phyloP scores from a whole-genome alignment of 192 early-diverging fungal species.

The Coemansia sp. region DNA sequence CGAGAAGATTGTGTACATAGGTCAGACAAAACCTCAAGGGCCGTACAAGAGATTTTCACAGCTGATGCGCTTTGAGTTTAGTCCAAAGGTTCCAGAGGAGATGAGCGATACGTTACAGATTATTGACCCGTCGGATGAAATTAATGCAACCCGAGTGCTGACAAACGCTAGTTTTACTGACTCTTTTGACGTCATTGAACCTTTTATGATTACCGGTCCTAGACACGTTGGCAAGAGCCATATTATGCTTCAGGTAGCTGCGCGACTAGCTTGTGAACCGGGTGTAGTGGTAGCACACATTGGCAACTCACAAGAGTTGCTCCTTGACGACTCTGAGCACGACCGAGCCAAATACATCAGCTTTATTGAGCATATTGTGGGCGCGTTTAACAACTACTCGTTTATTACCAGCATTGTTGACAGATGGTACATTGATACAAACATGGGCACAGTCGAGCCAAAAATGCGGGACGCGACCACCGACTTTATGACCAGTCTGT shows the following conservation, averaged over 20 bases:
- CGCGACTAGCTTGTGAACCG: conserved; percentile 21
- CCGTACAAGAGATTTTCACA: conserved; percentile 6
- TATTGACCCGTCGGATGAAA: conserved; percentile 6
- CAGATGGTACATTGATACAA: conserved; percentile 21
- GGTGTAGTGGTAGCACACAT: conserved; percentile 22
- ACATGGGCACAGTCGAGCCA: conserved; percentile 4
- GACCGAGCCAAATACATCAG: conserved; percentile 13
- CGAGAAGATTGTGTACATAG: conserved; percentile 12
- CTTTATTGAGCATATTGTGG: conserved; percentile 27
- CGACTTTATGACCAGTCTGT: conserved; percentile 7
- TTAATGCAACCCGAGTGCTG: not conserved
- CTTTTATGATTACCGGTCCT: conserved; percentile 20
- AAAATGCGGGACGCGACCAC: conserved; percentile 12
- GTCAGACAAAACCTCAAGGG: conserved; percentile 4
- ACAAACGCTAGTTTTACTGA: too few species aligned
- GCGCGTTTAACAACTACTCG: conserved; percentile 12
- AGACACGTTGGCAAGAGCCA: conserved; percentile 41
- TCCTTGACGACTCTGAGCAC: not conserved
- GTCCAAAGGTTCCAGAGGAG: not conserved
- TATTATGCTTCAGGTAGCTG: conserved; percentile 25
- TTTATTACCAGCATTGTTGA: conserved; percentile 5
- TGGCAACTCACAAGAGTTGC: conserved; percentile 15
- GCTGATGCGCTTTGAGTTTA: not conserved
- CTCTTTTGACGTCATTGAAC: not conserved
- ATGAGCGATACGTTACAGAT: conserved; percentile 3